Conservation (phyloP, 2,329 filamentous ascomycete genomes). For the Stagonosporopsis chrysanthemi region DNA sequence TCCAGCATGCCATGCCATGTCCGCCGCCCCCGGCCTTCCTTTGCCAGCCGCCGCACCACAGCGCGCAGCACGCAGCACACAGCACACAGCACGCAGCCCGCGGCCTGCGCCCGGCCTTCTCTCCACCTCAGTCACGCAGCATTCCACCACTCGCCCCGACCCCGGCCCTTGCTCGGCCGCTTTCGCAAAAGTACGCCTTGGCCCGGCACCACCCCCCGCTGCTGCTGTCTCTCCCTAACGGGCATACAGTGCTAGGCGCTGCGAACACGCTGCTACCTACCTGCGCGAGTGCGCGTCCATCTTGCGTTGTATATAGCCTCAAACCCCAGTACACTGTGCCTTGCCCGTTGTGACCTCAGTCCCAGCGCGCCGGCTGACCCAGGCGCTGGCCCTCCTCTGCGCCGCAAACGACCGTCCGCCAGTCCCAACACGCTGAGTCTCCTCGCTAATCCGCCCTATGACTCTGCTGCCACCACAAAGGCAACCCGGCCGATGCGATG, state of each 20-base stretch:
- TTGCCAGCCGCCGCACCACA: background rate
- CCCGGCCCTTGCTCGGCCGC: constrained; percentile 21
- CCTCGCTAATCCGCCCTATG: constrained; percentile 30
- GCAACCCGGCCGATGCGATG: constrained; percentile 21
- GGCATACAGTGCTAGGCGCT: background rate
- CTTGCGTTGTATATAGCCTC: constrained; percentile 10
- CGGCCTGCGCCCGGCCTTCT: constrained; percentile 17
- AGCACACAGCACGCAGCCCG: constrained; percentile 14
- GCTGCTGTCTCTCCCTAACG: constrained; percentile 16
- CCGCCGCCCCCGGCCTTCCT: no score
- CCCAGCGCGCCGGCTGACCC: constrained; percentile 13
- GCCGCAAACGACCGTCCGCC: constrained; percentile 29
- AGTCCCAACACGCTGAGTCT: constrained; percentile 16
- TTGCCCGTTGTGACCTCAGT: constrained; percentile 9
- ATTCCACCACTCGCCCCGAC: constrained; percentile 22
- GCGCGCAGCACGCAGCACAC: no score
- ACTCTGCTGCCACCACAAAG: constrained; percentile 29
- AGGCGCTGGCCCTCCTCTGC: constrained; percentile 7
- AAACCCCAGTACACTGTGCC: background rate
- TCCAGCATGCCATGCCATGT: no score
- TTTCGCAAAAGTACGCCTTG: constrained; percentile 21
- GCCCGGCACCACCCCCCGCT: constrained; percentile 4
- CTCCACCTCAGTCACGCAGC: constrained; percentile 11
- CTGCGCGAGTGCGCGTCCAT: background rate
- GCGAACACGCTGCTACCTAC: background rate